Base-by-base conservation (phyloP, 2,329 filamentous ascomycete genomes). In the Ilyonectria destructans region DNA sequence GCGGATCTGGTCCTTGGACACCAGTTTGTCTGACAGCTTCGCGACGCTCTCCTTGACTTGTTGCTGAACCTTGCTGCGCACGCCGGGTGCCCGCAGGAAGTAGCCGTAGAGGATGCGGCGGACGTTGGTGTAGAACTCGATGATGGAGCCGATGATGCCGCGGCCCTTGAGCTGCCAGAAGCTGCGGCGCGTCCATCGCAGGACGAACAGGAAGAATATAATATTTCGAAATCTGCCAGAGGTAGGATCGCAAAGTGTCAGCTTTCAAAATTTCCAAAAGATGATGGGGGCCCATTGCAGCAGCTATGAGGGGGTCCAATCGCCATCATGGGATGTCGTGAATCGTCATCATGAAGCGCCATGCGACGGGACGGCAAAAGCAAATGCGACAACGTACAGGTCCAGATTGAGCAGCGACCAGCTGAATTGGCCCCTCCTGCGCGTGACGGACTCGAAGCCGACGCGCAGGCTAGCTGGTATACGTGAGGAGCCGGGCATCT, bases 91-190 rank as follows among this genome's bases (percentile, higher is more conserved):
- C 69, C 91, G 90, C 54, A 99, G 88, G 84, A 99, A 96, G 78
- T 94, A 88, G 69, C 93, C 93, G 82, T 97, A 99, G 58, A 92
- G 86, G 69, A 91, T 89, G 71, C 94, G 90, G 71, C 92, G 92
- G 69, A 92, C 78, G 71, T 91, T 88, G 70, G 86, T 84, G 85
- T 96, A 98, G 70, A 93, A 82, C 81, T 96, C 91, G 77, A 89
- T 85, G 68, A 94, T 77, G 66, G 93, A 93, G 71, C 96, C 96
- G 78, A 97, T 83, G 76, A 96, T 81, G 72, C 96, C 96, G 79
- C 96, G 94, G 74, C 96, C 96, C 77, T 93, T 94, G 74, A 98
- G 87, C 78, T 96, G 93, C 84, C 94, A 92, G 80, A 94, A 92
- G 31, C 89, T 88, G 77, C 92, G 93, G 72, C 94, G 93, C 35